These are phyloP conservation scores for Suillus spraguei DNA, from an alignment of 768 basidiomycete species.

Conservation along the genomic window DNA sequence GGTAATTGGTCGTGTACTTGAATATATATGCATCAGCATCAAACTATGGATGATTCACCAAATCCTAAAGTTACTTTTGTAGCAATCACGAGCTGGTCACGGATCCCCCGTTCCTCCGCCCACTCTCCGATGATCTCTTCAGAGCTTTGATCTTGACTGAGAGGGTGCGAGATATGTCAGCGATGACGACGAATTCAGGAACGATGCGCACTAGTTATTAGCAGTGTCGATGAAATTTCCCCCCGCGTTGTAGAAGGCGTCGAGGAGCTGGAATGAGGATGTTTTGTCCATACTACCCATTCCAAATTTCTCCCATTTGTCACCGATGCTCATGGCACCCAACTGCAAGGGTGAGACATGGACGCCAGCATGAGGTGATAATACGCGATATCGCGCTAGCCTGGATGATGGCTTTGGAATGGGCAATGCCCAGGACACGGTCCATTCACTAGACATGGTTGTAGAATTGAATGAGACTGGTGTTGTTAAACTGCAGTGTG, in stretches of 20 bases:
- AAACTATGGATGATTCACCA: neutral
- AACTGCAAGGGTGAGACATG: neutral
- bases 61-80: neutral
- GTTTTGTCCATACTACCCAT: neutral
- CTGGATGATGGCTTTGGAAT: neutral
- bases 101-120: neutral
- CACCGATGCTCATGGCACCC: constrained; percentile 1
- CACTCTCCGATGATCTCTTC: neutral
- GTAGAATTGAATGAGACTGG: neutral
- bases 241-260: neutral
- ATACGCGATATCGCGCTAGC: neutral
- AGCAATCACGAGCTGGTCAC: neutral
- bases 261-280: constrained; percentile 1
- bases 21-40: neutral
- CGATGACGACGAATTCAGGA: neutral
- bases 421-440: neutral
- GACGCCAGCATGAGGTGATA: neutral
- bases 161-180: neutral
- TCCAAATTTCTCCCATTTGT: neutral
- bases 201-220: neutral
- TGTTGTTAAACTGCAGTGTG: neutral
- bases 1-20: constrained; percentile 1
- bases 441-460: neutral
- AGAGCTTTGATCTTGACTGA: neutral
- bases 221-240: neutral